Base-by-base conservation (phyloP, 2,329 filamentous ascomycete species). In the Teratosphaeria nubilosa region DNA sequence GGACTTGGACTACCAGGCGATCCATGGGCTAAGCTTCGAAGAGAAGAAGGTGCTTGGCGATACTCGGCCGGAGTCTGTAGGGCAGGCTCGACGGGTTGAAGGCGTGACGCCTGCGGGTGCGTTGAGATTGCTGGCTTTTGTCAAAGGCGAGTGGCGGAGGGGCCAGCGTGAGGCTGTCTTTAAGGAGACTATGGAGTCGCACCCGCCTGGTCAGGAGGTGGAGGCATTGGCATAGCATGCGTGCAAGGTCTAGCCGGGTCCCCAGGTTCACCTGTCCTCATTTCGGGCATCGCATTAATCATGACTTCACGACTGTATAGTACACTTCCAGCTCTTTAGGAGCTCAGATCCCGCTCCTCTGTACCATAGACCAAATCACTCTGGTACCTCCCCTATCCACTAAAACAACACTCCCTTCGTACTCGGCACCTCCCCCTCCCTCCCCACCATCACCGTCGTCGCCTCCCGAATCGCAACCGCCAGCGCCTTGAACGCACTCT, bases 401-500 rank as follows among this genome's bases (percentile, higher is more conserved):
- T 64, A 73, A 58, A 69, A 84, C 74, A 96, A 73, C 34, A 95
- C 95, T 11, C 92, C 92, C 82, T 97, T 97, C 9, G 92, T 97
- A 77, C 91, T 96, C 56, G 91, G 89, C 27, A 97, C 86, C 79
- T 99, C 94, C 2, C 90, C 91, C 75, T 95, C 91, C 72, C 87
- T 86, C 11, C 90, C 90, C 50, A 84, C 82, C 32, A 92, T 84
- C 66, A 84, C 81, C 55, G 82, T 81, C 54, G 86, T 92, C 10
- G 94, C 94, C 73, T 82, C 82, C 66, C 87, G 82, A 57, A 95
- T 81, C 7, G 94, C 94, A 51, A 96, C 85, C 0, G 94, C 94
- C 65, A 97, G 75, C 53, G 94, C 94, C 82, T 99, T 99, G 76
- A 99, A 96, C 16, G 92, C 94, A 72, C 88, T 94, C 82, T 97